Evolutionary conservation across 192 early-diverging fungal genomes (phyloP).

Genomic region (Piromyces finnis): DNA sequence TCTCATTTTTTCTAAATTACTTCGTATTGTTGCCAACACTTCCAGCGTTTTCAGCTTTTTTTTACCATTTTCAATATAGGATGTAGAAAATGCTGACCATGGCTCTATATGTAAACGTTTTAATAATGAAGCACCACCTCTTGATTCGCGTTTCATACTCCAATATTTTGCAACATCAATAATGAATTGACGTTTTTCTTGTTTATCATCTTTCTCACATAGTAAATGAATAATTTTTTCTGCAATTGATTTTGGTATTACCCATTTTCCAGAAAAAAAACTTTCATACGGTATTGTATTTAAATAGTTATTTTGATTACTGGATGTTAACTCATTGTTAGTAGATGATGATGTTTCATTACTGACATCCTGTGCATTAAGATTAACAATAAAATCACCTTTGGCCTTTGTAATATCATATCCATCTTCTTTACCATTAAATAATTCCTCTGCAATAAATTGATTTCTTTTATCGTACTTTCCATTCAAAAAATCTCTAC

Average conservation of each 20-base stretch:
- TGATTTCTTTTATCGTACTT: not conserved
- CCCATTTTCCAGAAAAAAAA: not conserved
- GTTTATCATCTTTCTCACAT: constrained; percentile 1
- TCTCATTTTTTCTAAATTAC: not conserved
- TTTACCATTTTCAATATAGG: constrained; percentile 26
- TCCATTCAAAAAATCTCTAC: not conserved
- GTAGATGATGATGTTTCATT: not conserved
- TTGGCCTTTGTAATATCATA: not conserved
- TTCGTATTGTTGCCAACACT: constrained; percentile 19
- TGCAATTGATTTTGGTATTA: not conserved
- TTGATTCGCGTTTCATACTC: constrained; percentile 77
- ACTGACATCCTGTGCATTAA: not conserved
- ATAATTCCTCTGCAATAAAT: not conserved
- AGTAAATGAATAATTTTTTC: not conserved
- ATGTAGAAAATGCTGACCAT: constrained; percentile 36
- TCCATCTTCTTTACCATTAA: not conserved
- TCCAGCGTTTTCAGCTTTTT: constrained; percentile 60
- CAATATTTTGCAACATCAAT: constrained; percentile 71
- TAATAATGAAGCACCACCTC: constrained; percentile 81
- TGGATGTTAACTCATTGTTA: not conserved
- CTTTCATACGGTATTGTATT: not conserved
- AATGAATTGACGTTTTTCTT: constrained; percentile 37
- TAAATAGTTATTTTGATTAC: not conserved
- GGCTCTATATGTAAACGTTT: constrained; percentile 83
- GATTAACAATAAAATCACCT: not conserved